Base-by-base conservation (phyloP, 31 red algal genomes). In the Porphyra umbilicalis region DNA sequence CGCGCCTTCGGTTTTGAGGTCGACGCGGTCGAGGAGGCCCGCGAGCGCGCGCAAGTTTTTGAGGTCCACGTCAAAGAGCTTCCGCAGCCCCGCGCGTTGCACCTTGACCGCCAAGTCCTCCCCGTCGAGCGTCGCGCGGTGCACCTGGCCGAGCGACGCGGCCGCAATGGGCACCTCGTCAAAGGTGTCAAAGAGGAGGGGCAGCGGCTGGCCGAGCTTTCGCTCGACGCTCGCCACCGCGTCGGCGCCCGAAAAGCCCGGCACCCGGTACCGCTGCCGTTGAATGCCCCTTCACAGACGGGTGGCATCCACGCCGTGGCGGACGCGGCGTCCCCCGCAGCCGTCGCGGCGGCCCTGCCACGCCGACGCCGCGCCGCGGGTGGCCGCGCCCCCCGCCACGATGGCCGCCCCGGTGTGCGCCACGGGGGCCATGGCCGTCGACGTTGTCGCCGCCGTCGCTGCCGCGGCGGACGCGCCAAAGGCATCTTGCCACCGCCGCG, bases 141-240 rank as follows among this genome's bases (percentile, higher is more conserved):
- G 85, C 32, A 98, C 96, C 75, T 98, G 96, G 4, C 96, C 96
- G 36, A 98, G 79, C 71, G 84, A 89, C 75, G 96, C 96, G 16
- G 96, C 96, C n/a, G 92, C 93, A 83, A 98, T 93, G 4, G 96
- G 96, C 15, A 39, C 80, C 80, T 75, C 83, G 13, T 90, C 85
- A 82, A 98, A 93, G 18, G 35, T 67, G 10, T 90, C 85, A 79
- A 93, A 98, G 15, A 94, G 71, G 32, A 95, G 81, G 15, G 82
- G 74, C 16, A 91, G 40, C 25, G 84, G 82, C 67, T 77, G 76
- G 32, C 90, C 90, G 38, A 98, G 86, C 75, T 98, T 93, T 6
- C 42, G 75, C 39, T 89, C 87, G 40, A 98, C 88, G 76, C 95
- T 89, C 33, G 86, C 79, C 25, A 86, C 35, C 20, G 92, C 96